Evolutionary conservation across 495 filamentous ascomycete genomes (phyloP).

Genomic region (Xylaria venustula): DNA sequence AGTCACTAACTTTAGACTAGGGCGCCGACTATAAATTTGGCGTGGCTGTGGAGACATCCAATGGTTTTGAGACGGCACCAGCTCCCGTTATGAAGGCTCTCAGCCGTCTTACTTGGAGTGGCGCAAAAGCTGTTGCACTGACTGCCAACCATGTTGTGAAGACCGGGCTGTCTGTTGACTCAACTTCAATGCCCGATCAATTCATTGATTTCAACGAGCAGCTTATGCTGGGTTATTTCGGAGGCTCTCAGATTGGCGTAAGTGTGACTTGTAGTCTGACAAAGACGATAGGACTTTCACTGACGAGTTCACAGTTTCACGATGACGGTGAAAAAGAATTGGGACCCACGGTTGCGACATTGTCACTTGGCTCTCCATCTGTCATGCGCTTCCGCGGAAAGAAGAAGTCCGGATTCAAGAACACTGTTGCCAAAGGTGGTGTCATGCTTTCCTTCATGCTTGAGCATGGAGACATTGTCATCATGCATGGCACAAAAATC

Average conservation of each 20-base stretch:
- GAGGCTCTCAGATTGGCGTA: constrained; percentile 66
- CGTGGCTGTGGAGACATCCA: constrained; percentile 60
- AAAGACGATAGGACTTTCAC: constrained; percentile 9
- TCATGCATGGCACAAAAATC: constrained; percentile 75
- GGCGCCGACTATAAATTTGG: constrained; percentile 84
- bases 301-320: constrained; percentile 61
- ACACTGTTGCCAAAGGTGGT: constrained; percentile 26
- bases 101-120: constrained; percentile 66
- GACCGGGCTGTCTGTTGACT: neutral
- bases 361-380: constrained; percentile 70
- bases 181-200: constrained; percentile 12
- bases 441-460: constrained; percentile 44
- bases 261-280: constrained; percentile 21
- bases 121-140: constrained; percentile 39
- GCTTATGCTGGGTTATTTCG: constrained; percentile 72
- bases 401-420: constrained; percentile 43
- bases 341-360: constrained; percentile 71
- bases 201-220: constrained; percentile 68
- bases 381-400: constrained; percentile 73
- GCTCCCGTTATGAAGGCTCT: constrained; percentile 55
- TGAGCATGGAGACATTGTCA: constrained; percentile 74
- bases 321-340: constrained; percentile 80
- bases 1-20: constrained; percentile 39
- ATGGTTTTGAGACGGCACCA: constrained; percentile 61
- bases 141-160: constrained; percentile 19